phyloP scores from a whole-genome alignment of 192 early-diverging fungal species.

The Dissophora ornata region DNA sequence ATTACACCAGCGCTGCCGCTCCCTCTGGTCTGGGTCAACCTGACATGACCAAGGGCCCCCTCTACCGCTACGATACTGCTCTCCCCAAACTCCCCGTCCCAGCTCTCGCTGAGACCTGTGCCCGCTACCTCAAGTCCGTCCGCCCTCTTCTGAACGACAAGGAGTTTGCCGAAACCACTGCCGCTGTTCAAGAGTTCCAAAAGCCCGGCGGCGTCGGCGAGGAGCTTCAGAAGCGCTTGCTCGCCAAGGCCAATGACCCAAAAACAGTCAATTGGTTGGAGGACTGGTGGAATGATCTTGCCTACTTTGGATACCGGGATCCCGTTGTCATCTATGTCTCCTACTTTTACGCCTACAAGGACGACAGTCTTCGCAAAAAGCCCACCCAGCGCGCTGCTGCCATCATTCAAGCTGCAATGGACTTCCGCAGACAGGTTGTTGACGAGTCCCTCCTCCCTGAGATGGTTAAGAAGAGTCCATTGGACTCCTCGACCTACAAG shows the following conservation, averaged over 20 bases:
- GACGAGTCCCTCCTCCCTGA: conserved; percentile 78
- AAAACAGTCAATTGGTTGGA: conserved; percentile 89
- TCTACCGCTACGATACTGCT: conserved; percentile 78
- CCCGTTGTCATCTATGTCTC: conserved; percentile 96
- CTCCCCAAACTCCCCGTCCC: conserved; percentile 94
- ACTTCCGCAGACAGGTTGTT: conserved; percentile 86
- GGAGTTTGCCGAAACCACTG: conserved; percentile 76
- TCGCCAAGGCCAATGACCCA: conserved; percentile 77
- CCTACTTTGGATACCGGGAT: conserved; percentile 96
- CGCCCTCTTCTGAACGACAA: conserved; percentile 76
- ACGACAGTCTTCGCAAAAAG: conserved; percentile 82
- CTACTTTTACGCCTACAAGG: conserved; percentile 96
- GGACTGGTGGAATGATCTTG: conserved; percentile 98
- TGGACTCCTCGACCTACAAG: conserved; percentile 93
- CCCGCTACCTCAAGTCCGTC: conserved; percentile 84
- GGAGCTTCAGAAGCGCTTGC: conserved; percentile 86
- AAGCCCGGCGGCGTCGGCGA: conserved; percentile 84
- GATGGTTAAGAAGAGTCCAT: conserved; percentile 75
- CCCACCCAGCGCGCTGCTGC: conserved; percentile 89
- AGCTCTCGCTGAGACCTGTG: conserved; percentile 81
- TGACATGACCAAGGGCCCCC: conserved; percentile 64
- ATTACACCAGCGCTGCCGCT: conserved; percentile 46
- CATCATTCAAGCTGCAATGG: conserved; percentile 88
- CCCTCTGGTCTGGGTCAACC: conserved; percentile 37
- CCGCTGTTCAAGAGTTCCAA: conserved; percentile 80